These are phyloP conservation scores for Fusarium praegraminearum DNA, from an alignment of 2,329 filamentous ascomycete species.

Conservation along the genomic window DNA sequence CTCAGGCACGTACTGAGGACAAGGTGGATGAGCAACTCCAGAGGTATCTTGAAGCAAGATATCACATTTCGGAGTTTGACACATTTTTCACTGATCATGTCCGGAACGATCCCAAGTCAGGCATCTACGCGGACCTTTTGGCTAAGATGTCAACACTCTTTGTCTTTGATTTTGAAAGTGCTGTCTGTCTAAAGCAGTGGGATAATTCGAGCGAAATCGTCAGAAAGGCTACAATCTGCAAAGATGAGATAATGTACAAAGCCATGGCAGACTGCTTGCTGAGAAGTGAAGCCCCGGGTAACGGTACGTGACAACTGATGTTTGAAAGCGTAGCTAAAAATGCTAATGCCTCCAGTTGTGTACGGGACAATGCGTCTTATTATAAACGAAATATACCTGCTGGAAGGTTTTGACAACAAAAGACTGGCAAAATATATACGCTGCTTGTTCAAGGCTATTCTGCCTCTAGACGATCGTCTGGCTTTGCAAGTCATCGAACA, in stretches of 20 bases:
- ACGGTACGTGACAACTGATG: conserved; percentile 55
- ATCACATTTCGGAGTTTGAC: conserved; percentile 72
- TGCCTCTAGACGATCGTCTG: conserved; percentile 67
- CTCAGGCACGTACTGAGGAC: conserved; percentile 65
- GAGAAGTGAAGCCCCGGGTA: conserved; percentile 62
- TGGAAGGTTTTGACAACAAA: conserved; percentile 66
- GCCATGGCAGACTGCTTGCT: conserved; percentile 75
- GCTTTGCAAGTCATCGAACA: conserved; percentile 74
- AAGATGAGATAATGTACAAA: conserved; percentile 64
- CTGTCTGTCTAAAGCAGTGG: conserved; percentile 75
- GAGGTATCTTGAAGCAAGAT: conserved; percentile 71
- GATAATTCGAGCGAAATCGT: conserved; percentile 73
- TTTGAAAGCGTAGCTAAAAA: neutral
- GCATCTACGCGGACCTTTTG: conserved; percentile 65
- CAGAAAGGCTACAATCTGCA: conserved; percentile 59
- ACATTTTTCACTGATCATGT: conserved; percentile 65
- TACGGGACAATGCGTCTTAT: conserved; percentile 72
- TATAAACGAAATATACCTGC: conserved; percentile 74
- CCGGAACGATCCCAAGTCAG: conserved; percentile 53
- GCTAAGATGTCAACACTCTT: conserved; percentile 75
- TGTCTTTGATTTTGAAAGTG: conserved; percentile 84
- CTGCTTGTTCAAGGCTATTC: conserved; percentile 77
- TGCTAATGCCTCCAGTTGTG: conserved; percentile 55
- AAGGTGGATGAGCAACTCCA: conserved; percentile 65
- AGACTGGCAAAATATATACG: conserved; percentile 82